Conservation (phyloP, 148 eudicot genomes). For the Nepenthes mirabilis region DNA sequence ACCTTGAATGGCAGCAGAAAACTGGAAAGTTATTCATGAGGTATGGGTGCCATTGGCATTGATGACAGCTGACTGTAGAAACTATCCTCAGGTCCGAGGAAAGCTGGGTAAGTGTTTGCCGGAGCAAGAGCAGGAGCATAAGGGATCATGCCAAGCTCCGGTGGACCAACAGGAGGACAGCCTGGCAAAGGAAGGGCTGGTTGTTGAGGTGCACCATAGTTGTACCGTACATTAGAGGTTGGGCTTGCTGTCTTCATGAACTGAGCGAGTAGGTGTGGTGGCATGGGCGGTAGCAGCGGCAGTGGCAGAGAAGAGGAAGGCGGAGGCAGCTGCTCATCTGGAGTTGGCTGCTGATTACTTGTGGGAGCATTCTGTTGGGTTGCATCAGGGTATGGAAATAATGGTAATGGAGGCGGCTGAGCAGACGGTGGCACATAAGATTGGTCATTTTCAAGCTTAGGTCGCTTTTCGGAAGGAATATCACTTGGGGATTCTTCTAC, state of each 20-base stretch:
- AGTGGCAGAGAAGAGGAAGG: background rate
- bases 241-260: background rate
- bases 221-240: background rate
- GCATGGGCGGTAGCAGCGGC: background rate
- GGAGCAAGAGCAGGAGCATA: conserved; percentile 10
- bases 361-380: background rate
- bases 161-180: background rate
- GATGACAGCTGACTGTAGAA: background rate
- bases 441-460: background rate
- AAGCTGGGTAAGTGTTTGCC: background rate
- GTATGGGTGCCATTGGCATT: background rate
- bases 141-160: background rate
- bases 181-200: background rate
- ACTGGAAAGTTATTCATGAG: background rate
- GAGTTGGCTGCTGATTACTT: background rate
- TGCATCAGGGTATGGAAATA: background rate
- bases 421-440: background rate
- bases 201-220: background rate
- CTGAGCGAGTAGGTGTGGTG: background rate
- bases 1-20: too few relatives aligned
- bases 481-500: background rate
- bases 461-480: background rate
- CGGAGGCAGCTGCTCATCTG: background rate
- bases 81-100: background rate
- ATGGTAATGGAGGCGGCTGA: background rate